Conservation (phyloP, 2,329 filamentous ascomycete species). For the Aulographum hederae region DNA sequence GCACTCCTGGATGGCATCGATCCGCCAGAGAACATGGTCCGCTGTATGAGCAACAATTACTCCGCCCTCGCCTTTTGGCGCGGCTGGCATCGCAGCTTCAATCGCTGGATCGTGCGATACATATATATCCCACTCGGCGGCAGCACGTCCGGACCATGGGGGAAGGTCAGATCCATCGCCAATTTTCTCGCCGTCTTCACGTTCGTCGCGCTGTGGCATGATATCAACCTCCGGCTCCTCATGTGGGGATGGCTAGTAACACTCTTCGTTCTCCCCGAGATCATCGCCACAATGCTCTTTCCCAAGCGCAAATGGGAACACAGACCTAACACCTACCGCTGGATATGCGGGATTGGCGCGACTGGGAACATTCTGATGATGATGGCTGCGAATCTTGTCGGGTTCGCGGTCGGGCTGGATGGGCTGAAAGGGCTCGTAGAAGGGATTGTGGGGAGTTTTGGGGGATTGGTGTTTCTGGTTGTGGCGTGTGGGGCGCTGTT, state of each 20-base stretch:
- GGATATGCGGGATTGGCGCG: conserved; percentile 63
- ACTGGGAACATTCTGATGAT: conserved; percentile 83
- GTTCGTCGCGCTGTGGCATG: conserved; percentile 95
- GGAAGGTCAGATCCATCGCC: conserved; percentile 39
- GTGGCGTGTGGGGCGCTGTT: conserved; percentile 60
- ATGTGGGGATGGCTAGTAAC: conserved; percentile 97
- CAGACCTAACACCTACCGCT: conserved; percentile 53
- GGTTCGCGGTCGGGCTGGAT: conserved; percentile 83
- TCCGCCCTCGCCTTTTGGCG: conserved; percentile 86
- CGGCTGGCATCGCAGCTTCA: conserved; percentile 87
- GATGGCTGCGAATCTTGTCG: conserved; percentile 87
- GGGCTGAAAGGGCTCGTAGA: conserved; percentile 60
- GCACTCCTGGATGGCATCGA: conserved; percentile 77
- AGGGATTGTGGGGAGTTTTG: conserved; percentile 59
- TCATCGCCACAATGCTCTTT: conserved; percentile 52
- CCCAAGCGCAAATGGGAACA: conserved; percentile 54
- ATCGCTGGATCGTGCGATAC: conserved; percentile 87
- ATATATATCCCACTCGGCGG: conserved; percentile 87
- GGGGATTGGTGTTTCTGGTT: conserved; percentile 55
- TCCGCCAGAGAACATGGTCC: conserved; percentile 94
- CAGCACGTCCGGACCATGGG: conserved; percentile 19
- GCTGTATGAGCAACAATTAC: conserved; percentile 92
- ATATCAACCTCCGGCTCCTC: conserved; percentile 76
- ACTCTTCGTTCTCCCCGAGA: conserved; percentile 81
- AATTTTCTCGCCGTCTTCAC: conserved; percentile 83